These are phyloP conservation scores for Nicotiana noctiflora DNA, from an alignment of 257 asterid genomes.

Conservation along the genomic window DNA sequence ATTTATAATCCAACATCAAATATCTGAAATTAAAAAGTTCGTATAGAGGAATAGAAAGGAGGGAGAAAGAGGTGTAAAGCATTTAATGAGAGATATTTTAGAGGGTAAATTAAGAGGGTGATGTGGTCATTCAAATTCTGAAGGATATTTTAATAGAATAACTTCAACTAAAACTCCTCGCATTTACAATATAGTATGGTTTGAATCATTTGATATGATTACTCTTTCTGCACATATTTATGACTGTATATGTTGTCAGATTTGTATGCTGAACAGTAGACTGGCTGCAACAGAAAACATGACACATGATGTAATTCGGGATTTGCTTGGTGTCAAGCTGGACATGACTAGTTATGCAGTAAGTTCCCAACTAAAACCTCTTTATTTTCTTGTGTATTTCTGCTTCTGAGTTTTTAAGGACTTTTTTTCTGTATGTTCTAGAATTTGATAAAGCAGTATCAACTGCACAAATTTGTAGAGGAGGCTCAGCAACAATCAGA, in stretches of 20 bases:
- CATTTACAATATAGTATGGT: no score
- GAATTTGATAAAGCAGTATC: constrained; percentile 68
- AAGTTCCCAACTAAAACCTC: constrained; percentile 26
- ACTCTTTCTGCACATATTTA: not conserved
- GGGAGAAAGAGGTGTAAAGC: no score
- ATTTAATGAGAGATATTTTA: no score
- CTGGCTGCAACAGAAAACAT: constrained; percentile 82
- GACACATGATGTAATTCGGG: constrained; percentile 95
- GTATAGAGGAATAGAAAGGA: no score
- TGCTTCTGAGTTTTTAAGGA: constrained; percentile 6
- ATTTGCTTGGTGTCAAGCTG: constrained; percentile 83
- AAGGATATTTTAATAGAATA: no score
- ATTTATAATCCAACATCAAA: no score
- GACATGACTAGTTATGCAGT: constrained; percentile 80
- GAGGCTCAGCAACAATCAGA: constrained; percentile 64
- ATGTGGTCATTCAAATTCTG: no score
- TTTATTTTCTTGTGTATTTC: not conserved
- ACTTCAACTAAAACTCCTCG: no score
- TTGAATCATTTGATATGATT: not conserved
- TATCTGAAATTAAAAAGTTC: no score
- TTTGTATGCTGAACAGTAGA: constrained; percentile 64
- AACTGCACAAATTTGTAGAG: constrained; percentile 64
- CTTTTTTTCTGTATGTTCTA: constrained; percentile 17
- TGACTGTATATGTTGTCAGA: constrained; percentile 32
- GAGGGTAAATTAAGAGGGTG: no score